These are phyloP conservation scores for Dalechampia spathulata DNA, from an alignment of 441 rosid genomes.

Conservation along the genomic window DNA sequence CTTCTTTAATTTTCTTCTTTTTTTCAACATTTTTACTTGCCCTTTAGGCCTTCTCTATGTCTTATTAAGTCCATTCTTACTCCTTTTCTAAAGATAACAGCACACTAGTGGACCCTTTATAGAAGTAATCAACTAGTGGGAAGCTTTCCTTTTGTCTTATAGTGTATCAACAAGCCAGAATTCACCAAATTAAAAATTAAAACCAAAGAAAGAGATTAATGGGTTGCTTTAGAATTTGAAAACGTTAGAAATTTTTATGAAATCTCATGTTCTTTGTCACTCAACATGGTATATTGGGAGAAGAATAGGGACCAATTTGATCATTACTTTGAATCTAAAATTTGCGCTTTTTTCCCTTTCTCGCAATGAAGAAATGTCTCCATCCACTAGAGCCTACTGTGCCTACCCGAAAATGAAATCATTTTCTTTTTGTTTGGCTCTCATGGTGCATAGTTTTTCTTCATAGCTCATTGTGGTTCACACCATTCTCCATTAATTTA, in stretches of 20 bases:
- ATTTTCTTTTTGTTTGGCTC: not conserved
- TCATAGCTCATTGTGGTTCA: not conserved
- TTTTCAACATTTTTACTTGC: not conserved
- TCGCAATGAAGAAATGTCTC: slow-evolving; percentile 7
- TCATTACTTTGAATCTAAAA: slow-evolving; percentile 6
- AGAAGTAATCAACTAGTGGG: slow-evolving; percentile 18
- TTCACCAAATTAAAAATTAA: not conserved
- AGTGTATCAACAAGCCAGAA: not conserved
- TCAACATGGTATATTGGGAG: not conserved
- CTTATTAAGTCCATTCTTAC: slow-evolving; percentile 1
- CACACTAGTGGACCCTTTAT: slow-evolving; percentile 20
- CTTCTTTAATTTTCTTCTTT: not conserved
- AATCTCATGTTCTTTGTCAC: too few relatives aligned
- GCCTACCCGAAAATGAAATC: not conserved
- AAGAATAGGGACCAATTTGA: slow-evolving; percentile 11
- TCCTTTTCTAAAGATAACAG: slow-evolving; percentile 10
- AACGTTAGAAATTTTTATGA: not conserved
- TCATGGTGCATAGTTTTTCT: not conserved
- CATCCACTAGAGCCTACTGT: slow-evolving; percentile 2
- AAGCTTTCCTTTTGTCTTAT: slow-evolving; percentile 6
- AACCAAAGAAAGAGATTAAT: not conserved
- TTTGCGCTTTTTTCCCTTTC: slow-evolving; percentile 1
- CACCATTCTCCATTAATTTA: not conserved
- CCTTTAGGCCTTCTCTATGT: not conserved
- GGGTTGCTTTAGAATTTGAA: not conserved